Evolutionary conservation across 306 rosid species (phyloP).

Genomic region (Sicyos edulis): DNA sequence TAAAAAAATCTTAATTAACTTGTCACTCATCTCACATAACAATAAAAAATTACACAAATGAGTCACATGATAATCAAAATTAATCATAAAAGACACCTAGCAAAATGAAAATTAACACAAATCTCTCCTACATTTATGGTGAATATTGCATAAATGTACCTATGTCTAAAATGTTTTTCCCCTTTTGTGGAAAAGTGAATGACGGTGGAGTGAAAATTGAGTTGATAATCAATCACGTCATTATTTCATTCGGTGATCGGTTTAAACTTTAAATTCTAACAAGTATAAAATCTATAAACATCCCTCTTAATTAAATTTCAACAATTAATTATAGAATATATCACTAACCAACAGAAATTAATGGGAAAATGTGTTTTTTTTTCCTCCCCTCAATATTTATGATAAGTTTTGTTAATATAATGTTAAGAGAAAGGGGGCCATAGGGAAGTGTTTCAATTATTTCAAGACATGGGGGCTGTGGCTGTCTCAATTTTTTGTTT

Average conservation of each 20-base stretch:
- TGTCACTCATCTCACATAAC: too few species aligned
- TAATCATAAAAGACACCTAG: too few species aligned
- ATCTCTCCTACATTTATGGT: too few species aligned
- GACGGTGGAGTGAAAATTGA: too few species aligned
- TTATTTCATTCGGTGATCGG: too few species aligned
- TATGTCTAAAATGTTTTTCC: too few species aligned
- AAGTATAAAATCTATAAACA: not conserved
- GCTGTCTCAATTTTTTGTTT: constrained; percentile 16
- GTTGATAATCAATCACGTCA: too few species aligned
- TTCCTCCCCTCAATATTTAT: not conserved
- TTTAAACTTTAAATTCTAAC: not conserved
- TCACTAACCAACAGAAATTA: not conserved
- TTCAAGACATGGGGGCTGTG: not conserved
- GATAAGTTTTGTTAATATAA: not conserved
- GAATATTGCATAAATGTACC: not conserved
- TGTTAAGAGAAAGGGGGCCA: not conserved
- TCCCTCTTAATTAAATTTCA: not conserved
- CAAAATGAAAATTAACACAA: too few species aligned
- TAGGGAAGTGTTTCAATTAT: constrained; percentile 13
- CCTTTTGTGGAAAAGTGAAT: too few species aligned
- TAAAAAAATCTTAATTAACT: too few species aligned
- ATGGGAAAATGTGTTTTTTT: not conserved
- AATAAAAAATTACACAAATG: too few species aligned
- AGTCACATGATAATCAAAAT: too few species aligned
- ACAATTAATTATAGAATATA: not conserved